Percentiles rank a stretch among this genome's conserved stretches.
These are phyloP conservation scores for Saccharum hybrid DNA, from an alignment of 202 grass and related monocot genomes.

Conservation along the genomic window DNA sequence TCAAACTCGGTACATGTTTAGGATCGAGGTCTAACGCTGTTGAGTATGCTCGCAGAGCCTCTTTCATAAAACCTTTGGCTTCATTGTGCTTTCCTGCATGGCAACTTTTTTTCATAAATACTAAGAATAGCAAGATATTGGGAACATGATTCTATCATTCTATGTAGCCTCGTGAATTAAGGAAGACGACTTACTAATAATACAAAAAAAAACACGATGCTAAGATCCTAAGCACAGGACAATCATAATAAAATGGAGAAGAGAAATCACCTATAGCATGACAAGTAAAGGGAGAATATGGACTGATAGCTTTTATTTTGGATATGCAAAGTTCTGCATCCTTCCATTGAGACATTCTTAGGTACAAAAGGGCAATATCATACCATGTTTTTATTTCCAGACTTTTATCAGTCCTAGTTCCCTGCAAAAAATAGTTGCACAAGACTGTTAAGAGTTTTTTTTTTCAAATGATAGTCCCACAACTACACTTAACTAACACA, in stretches of 20 bases:
- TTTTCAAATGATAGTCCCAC: constrained; percentile 16
- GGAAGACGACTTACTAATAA: background rate
- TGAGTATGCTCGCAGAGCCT: constrained; percentile 67
- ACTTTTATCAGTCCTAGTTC: constrained; percentile 59
- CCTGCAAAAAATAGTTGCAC: constrained; percentile 47
- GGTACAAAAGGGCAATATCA: constrained; percentile 80
- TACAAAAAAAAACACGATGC: background rate
- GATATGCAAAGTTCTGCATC: constrained; percentile 76
- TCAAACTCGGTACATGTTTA: constrained; percentile 72
- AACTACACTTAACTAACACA: constrained; percentile 25
- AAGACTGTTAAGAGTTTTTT: background rate
- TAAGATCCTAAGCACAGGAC: background rate
- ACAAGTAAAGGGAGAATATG: constrained; percentile 60
- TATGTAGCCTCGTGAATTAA: background rate
- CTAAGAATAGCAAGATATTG: background rate
- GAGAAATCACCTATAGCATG: constrained; percentile 72
- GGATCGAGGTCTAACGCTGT: constrained; percentile 70
- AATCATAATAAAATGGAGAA: constrained; percentile 11
- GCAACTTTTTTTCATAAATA: constrained; percentile 20
- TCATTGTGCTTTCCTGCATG: constrained; percentile 75
- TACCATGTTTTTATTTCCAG: constrained; percentile 83
- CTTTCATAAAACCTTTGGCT: constrained; percentile 54
- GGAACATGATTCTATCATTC: background rate
- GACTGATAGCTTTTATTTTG: constrained; percentile 53
- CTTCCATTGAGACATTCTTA: constrained; percentile 77